Percentiles rank a stretch among this genome's conserved stretches.
Conservation (phyloP, 2,329 filamentous ascomycete genomes). For the Pseudocercospora pini-densiflorae region DNA sequence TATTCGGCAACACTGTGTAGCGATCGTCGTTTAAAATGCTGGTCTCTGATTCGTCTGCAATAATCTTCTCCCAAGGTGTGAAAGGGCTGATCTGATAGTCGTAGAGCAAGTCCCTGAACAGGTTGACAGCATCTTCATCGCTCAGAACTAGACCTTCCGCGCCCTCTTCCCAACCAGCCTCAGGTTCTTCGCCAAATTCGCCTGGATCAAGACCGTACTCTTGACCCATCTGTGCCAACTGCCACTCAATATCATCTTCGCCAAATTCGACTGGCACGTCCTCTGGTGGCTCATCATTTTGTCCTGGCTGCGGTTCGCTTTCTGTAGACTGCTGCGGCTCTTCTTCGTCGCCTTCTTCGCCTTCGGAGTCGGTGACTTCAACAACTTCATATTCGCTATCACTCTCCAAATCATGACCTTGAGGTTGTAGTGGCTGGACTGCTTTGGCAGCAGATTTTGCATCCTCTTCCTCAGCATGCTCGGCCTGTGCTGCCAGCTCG, state of each 20-base stretch:
- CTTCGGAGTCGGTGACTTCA: constrained; percentile 68
- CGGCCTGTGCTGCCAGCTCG: constrained; percentile 36
- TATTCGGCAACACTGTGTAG: constrained; percentile 82
- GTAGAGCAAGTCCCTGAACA: constrained; percentile 86
- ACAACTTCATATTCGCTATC: constrained; percentile 76
- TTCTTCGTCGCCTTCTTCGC: constrained; percentile 52
- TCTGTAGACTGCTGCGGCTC: constrained; percentile 59
- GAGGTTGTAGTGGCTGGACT: constrained; percentile 26
- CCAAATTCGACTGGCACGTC: constrained; percentile 74
- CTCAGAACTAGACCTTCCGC: constrained; percentile 72
- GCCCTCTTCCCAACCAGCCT: constrained; percentile 67
- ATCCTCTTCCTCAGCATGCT: constrained; percentile 60
- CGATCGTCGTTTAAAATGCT: constrained; percentile 82
- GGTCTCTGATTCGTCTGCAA: constrained; percentile 68
- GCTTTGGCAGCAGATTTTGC: constrained; percentile 48
- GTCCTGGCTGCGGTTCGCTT: constrained; percentile 49
- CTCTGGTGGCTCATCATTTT: constrained; percentile 58
- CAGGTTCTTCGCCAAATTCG: constrained; percentile 70
- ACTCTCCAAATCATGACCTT: constrained; percentile 46
- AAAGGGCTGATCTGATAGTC: constrained; percentile 85
- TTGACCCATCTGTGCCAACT: constrained; percentile 85
- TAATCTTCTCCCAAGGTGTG: constrained; percentile 85
- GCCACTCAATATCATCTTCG: constrained; percentile 92
- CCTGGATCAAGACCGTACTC: constrained; percentile 80
- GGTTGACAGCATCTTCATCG: constrained; percentile 72